A percentile compares a stretch with the other conserved stretches of the same genome.
Evolutionary conservation across 2,329 filamentous ascomycete genomes (phyloP).

Genomic region (Talaromyces piceae): DNA sequence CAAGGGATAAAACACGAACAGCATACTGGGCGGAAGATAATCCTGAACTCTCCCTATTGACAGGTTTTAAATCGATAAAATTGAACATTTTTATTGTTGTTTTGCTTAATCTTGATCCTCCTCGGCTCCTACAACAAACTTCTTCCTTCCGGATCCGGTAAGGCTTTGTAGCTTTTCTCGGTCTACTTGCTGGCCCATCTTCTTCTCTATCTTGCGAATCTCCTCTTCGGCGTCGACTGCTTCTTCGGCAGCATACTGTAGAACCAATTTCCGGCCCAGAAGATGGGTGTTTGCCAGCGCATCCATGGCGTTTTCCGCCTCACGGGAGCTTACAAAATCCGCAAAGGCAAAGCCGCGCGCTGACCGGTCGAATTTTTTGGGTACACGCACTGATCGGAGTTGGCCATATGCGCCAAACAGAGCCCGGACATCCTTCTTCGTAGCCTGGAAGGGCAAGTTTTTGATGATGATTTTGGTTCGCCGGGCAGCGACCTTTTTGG

Average conservation of each 20-base stretch:
- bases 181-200: slow-evolving; percentile 82
- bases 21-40: slow-evolving; percentile 3
- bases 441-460: slow-evolving; percentile 92
- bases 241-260: slow-evolving; percentile 87
- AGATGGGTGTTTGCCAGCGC: slow-evolving; percentile 89
- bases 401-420: slow-evolving; percentile 87
- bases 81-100: no score
- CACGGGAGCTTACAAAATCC: slow-evolving; percentile 83
- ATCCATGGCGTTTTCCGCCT: slow-evolving; percentile 85
- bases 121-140: slow-evolving; percentile 71
- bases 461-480: slow-evolving; percentile 95
- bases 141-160: slow-evolving; percentile 71
- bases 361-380: slow-evolving; percentile 85
- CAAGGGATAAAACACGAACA: slow-evolving; percentile 24
- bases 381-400: slow-evolving; percentile 83
- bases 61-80: no score
- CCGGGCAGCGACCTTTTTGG: slow-evolving; percentile 68
- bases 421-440: slow-evolving; percentile 81
- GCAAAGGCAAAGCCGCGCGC: slow-evolving; percentile 95
- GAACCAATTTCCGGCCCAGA: slow-evolving; percentile 76
- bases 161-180: slow-evolving; percentile 86
- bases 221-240: slow-evolving; percentile 88
- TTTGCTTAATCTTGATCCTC: slow-evolving; percentile 50
- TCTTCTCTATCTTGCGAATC: slow-evolving; percentile 94
- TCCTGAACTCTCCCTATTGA: slow-evolving; percentile 22